Evolutionary conservation across 192 early-diverging fungal genomes (phyloP).

Genomic region (Phlyctochytrium bullatum): DNA sequence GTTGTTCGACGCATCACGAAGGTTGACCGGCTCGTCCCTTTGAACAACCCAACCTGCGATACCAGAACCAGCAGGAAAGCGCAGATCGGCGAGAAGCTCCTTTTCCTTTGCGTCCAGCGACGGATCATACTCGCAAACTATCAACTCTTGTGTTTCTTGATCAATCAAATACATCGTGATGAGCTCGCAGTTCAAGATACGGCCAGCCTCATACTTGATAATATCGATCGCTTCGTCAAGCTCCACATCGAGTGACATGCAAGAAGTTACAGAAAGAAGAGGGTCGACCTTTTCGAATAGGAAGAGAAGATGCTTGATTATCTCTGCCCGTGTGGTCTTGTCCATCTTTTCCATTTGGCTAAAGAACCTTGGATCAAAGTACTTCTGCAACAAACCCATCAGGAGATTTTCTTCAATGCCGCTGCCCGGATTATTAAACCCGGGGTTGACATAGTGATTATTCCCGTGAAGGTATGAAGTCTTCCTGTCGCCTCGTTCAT

Average conservation of each 20-base stretch:
- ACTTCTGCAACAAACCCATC: slow-evolving; percentile 39
- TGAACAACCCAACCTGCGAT: slow-evolving; percentile 43
- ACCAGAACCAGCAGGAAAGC: slow-evolving; percentile 34
- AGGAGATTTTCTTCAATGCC: slow-evolving; percentile 17
- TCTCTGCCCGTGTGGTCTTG: slow-evolving; percentile 22
- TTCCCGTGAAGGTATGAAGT: not conserved
- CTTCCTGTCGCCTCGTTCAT: not conserved
- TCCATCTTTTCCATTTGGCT: slow-evolving; percentile 46
- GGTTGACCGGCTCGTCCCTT: slow-evolving; percentile 33
- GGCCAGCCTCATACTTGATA: slow-evolving; percentile 32
- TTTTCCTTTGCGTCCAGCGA: slow-evolving; percentile 20
- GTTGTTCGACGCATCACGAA: slow-evolving; percentile 34
- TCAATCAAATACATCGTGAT: slow-evolving; percentile 43
- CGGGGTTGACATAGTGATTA: not conserved
- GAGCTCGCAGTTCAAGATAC: slow-evolving; percentile 32
- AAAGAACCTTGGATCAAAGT: slow-evolving; percentile 46
- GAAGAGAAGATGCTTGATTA: slow-evolving; percentile 39
- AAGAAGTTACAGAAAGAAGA: slow-evolving; percentile 31
- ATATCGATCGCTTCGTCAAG: slow-evolving; percentile 32
- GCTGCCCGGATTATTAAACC: not conserved
- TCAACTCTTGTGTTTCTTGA: slow-evolving; percentile 35
- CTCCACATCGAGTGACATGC: slow-evolving; percentile 40
- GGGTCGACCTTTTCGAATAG: slow-evolving; percentile 46
- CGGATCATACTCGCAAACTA: slow-evolving; percentile 26
- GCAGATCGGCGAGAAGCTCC: slow-evolving; percentile 21